Percentiles rank a stretch among this genome's conserved stretches.
Evolutionary conservation across 345 rosid genomes (phyloP).

Genomic region (Melastoma malabathricum): DNA sequence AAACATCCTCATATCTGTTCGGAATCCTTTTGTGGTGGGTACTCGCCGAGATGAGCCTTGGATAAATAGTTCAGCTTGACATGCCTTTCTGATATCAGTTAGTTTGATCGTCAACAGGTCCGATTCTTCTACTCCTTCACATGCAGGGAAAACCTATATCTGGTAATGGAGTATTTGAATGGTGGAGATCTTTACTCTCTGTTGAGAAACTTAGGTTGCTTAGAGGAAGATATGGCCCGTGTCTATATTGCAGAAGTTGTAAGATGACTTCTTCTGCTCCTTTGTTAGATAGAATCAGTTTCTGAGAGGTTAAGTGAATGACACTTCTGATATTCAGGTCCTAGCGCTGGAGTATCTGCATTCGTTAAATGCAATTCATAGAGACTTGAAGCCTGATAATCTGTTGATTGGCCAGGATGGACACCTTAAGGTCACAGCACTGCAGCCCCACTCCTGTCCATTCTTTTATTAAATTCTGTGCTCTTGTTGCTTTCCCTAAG

Average conservation of each 20-base stretch:
- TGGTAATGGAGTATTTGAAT: conserved; percentile 96
- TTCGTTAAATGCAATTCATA: conserved; percentile 79
- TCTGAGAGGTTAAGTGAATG: neutral
- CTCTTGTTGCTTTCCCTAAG: neutral
- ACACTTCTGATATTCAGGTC: conserved; percentile 46
- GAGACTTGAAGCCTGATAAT: conserved; percentile 98
- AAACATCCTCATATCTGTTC: conserved; percentile 77
- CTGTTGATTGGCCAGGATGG: conserved; percentile 96
- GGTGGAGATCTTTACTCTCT: conserved; percentile 95
- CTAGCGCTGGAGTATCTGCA: conserved; percentile 98
- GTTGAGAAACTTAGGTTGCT: conserved; percentile 79
- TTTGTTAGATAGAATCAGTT: conserved; percentile 2
- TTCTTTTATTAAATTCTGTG: neutral
- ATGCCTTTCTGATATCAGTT: conserved; percentile 10
- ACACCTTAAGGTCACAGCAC: conserved; percentile 73
- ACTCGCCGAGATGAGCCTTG: conserved; percentile 7
- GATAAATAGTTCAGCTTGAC: conserved; percentile 3
- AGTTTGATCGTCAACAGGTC: conserved; percentile 52
- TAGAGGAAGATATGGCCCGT: conserved; percentile 88
- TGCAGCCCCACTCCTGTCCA: neutral
- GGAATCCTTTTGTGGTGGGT: conserved; percentile 97
- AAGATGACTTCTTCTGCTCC: conserved; percentile 18
- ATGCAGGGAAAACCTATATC: conserved; percentile 89
- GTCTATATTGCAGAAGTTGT: conserved; percentile 92
- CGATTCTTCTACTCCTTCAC: conserved; percentile 97